These are phyloP conservation scores for Scedosporium dehoogii DNA, from an alignment of 2,329 filamentous ascomycete species.

Conservation along the genomic window DNA sequence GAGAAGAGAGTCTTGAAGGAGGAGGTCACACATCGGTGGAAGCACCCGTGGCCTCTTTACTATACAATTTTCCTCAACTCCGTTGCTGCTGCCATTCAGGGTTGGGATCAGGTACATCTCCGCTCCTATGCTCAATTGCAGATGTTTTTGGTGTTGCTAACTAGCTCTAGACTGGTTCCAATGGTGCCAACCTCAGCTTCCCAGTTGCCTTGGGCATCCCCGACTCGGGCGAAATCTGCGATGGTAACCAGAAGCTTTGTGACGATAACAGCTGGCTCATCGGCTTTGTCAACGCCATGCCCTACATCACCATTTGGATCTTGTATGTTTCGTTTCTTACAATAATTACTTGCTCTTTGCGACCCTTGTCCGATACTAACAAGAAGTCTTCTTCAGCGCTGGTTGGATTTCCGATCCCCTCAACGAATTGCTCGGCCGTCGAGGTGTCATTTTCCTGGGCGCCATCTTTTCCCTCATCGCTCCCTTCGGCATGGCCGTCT, in stretches of 20 bases:
- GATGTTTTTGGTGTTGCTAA: background rate
- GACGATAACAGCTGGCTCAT: constrained; percentile 47
- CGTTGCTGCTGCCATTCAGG: constrained; percentile 43
- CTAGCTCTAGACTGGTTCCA: constrained; percentile 27
- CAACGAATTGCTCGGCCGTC: constrained; percentile 48
- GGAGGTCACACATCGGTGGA: constrained; percentile 39
- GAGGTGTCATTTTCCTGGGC: constrained; percentile 50
- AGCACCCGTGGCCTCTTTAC: constrained; percentile 36
- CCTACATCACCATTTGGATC: constrained; percentile 29
- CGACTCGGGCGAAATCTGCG: constrained; percentile 22
- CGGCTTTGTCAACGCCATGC: constrained; percentile 46
- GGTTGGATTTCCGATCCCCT: constrained; percentile 54
- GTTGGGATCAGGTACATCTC: constrained; percentile 27
- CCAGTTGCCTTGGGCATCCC: constrained; percentile 32
- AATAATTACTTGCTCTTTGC: background rate
- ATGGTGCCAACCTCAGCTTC: constrained; percentile 38
- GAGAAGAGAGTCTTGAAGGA: constrained; percentile 30
- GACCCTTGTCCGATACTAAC: background rate
- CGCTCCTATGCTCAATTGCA: background rate
- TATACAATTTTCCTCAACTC: constrained; percentile 41
- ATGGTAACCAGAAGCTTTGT: constrained; percentile 11
- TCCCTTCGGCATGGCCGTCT: constrained; percentile 49
- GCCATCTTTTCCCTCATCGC: constrained; percentile 52
- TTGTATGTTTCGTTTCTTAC: constrained; percentile 25
- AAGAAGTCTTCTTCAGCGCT: constrained; percentile 24